Conservation (phyloP, 2,329 filamentous ascomycete species). For the Neonectria punicea region DNA sequence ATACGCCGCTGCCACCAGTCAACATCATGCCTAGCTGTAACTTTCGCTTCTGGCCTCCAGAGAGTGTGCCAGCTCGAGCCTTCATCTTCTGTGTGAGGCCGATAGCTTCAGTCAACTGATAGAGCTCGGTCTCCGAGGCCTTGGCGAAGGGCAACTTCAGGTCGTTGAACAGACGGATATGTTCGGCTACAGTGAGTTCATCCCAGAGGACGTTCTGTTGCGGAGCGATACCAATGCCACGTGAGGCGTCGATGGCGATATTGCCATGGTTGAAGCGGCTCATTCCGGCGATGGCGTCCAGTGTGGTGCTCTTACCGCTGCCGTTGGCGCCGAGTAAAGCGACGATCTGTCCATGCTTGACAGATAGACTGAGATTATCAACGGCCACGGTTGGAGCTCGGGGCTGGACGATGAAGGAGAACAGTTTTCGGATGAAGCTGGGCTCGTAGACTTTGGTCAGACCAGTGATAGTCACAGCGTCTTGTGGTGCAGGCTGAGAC, state of each 20-base stretch:
- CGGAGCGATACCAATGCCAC: no score
- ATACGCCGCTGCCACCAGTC: constrained; percentile 87
- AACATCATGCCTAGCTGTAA: constrained; percentile 96
- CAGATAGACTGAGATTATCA: no score
- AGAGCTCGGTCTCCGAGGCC: constrained; percentile 68
- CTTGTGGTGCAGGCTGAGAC: constrained; percentile 78
- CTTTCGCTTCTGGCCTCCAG: constrained; percentile 92
- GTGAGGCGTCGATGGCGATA: no score
- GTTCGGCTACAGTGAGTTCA: no score
- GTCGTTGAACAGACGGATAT: constrained; percentile 69
- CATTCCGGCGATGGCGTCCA: no score
- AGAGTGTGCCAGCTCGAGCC: constrained; percentile 80
- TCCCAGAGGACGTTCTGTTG: no score
- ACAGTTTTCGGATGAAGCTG: constrained; percentile 64
- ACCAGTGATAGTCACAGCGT: constrained; percentile 82
- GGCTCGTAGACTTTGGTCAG: constrained; percentile 89
- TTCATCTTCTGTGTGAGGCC: constrained; percentile 80
- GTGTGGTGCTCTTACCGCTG: no score
- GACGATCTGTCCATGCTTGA: no score
- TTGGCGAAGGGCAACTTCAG: constrained; percentile 73
- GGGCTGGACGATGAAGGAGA: no score
- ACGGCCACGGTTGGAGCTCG: no score
- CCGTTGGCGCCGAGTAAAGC: no score
- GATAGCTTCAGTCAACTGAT: constrained; percentile 72
- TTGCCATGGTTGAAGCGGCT: no score